Percentiles rank a stretch among this genome's conserved stretches.
These are phyloP conservation scores for Hypericum androsaemum DNA, from an alignment of 345 rosid species.

Conservation along the genomic window DNA sequence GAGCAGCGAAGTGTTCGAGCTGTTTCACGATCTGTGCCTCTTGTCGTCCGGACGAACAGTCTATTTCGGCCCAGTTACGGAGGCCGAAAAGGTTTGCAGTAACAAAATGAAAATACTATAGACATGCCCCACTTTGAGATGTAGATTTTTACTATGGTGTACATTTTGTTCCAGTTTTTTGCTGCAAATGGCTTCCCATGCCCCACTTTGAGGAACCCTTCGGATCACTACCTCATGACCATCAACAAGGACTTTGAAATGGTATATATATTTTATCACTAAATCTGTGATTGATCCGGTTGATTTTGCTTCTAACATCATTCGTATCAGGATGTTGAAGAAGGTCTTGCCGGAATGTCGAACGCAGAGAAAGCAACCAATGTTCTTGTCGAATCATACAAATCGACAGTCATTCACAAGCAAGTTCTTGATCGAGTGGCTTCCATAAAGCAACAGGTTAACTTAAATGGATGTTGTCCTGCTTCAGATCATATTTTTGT, in stretches of 20 bases:
- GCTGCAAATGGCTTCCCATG: slow-evolving; percentile 31
- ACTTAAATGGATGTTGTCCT: too few species aligned
- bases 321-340: slow-evolving; percentile 18
- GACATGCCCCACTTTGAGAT: not conserved
- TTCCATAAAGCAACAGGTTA: slow-evolving; percentile 12
- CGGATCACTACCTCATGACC: slow-evolving; percentile 28
- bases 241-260: slow-evolving; percentile 31
- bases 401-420: slow-evolving; percentile 8
- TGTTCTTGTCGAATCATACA: slow-evolving; percentile 17
- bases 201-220: slow-evolving; percentile 26
- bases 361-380: slow-evolving; percentile 18
- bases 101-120: not conserved
- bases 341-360: slow-evolving; percentile 7
- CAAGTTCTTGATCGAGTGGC: slow-evolving; percentile 13
- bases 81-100: slow-evolving; percentile 12
- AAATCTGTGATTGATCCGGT: not conserved
- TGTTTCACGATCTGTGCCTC: slow-evolving; percentile 16
- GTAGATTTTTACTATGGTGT: too few species aligned
- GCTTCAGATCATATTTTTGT: not conserved
- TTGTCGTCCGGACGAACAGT: slow-evolving; percentile 18
- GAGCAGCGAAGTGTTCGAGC: slow-evolving; percentile 16
- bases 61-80: slow-evolving; percentile 18
- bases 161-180: slow-evolving; percentile 18
- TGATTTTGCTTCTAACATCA: not conserved
- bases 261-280: slow-evolving; percentile 7